Evolutionary conservation across 1,284 basidiomycete species (phyloP), one percentile per base, ranked within the genome.

Genomic region (Irpex lacteus): DNA sequence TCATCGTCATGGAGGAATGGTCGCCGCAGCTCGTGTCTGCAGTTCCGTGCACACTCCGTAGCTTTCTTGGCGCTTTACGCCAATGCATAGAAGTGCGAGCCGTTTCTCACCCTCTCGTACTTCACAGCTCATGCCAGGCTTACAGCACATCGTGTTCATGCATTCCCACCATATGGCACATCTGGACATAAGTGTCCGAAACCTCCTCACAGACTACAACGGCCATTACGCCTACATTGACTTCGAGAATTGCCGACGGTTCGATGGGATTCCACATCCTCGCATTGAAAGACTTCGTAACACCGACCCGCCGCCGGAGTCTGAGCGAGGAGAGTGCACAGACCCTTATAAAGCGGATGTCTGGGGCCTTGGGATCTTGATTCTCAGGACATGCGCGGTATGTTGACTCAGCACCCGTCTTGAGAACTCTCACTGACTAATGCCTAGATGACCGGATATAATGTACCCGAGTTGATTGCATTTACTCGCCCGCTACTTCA

Each of bases 1-100:
- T 92, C 69, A 86, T 92, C 63, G 84, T 91, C 49, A 91, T 91
- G 89, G 90, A 91, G 72, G 85, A 90, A 73, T 92, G 90, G 89
- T 88, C 86, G 15, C 80, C 88, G 7, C 81, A 87, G 63, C 74
- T 89, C 26, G 78, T 88, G 36, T 74, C 81, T 4, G 81, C 78
- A 60, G 74, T 78, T 26, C 84, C 86, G 15, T 82, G 81, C 70
- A 84, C 80, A 67, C 71, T 87, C 58, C 75, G 75, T 50, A 73
- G 79, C 8, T 89, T 90, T 69, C 73, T 91, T 34, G 77, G 76
- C 4, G 81, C 81, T n/a, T 69, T 91, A 59, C 82, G 82, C 18
- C 87, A 89, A 70, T 87, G 84, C 67, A 85, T 90, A 59, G 87
- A 90, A 77, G 89, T 87, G 67, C 11, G 74, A 69, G 54, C 21